phyloP scores from a whole-genome alignment of 176 grass and related monocot genomes.

The Triticum monococcum region DNA sequence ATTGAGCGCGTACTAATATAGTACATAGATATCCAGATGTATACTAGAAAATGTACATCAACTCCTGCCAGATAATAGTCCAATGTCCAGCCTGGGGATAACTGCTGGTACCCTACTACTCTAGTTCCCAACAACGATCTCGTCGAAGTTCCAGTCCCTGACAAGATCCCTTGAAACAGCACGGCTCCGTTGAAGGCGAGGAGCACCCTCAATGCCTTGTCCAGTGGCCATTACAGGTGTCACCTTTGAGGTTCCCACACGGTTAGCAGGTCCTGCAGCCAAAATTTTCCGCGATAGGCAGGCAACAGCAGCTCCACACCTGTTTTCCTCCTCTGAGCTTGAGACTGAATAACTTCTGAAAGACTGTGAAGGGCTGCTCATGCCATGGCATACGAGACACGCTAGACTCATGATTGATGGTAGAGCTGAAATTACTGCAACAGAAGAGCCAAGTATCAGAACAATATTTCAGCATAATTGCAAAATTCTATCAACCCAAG shows the following conservation, averaged over 20 bases:
- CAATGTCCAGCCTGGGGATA: conserved; percentile 17
- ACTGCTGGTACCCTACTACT: conserved; percentile 18
- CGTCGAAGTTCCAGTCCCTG: conserved; percentile 92
- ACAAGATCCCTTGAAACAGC: conserved; percentile 88
- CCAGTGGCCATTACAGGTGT: conserved; percentile 50
- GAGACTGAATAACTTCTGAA: conserved; percentile 89
- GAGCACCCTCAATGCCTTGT: conserved; percentile 43
- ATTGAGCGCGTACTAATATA: conserved; percentile 8
- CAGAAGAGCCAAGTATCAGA: conserved; percentile 1
- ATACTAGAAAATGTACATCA: conserved; percentile 46
- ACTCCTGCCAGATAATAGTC: conserved; percentile 26
- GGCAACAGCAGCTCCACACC: conserved; percentile 52
- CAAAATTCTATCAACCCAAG: not conserved
- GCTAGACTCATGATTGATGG: conserved; percentile 61
- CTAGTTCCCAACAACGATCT: conserved; percentile 62
- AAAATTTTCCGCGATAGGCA: conserved; percentile 60
- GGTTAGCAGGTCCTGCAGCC: conserved; percentile 30
- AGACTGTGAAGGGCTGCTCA: conserved; percentile 75
- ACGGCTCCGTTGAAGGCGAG: conserved; percentile 69
- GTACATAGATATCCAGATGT: conserved; percentile 28
- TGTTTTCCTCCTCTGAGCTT: conserved; percentile 71
- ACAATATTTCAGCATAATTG: not conserved
- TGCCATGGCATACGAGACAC: conserved; percentile 78
- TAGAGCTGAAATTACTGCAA: conserved; percentile 24
- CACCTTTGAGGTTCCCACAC: conserved; percentile 64